Evolutionary conservation across 208 protist genomes (phyloP).

Genomic region (Leishmania aethiopica): DNA sequence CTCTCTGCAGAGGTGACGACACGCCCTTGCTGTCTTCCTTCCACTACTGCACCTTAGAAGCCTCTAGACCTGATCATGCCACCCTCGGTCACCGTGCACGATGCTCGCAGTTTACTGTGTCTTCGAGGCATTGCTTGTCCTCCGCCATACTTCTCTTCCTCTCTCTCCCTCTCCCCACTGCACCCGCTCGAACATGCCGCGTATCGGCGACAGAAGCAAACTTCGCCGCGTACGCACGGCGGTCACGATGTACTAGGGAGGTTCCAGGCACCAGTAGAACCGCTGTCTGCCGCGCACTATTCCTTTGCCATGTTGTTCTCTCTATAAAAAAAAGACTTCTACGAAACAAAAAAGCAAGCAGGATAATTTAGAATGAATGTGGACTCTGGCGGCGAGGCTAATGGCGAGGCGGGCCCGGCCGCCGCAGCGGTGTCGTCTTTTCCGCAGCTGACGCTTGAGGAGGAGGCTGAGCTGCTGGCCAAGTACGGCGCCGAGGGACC

Average conservation of each 20-base stretch:
- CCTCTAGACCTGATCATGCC: neutral
- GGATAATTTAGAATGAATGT: slow-evolving; percentile 20
- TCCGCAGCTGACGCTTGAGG: slow-evolving; percentile 39
- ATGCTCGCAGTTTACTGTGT: neutral
- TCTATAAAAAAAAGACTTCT: neutral
- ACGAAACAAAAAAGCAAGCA: too few species aligned
- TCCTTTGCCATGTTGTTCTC: neutral
- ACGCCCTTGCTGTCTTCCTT: neutral
- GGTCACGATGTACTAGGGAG: neutral
- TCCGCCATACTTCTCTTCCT: too few species aligned
- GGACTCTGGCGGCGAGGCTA: slow-evolving; percentile 4
- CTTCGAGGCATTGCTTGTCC: neutral
- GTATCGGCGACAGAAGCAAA: neutral
- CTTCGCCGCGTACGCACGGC: neutral
- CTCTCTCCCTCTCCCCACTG: neutral
- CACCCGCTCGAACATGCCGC: neutral
- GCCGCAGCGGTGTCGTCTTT: neutral
- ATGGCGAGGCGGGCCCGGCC: neutral
- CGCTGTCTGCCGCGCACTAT: neutral
- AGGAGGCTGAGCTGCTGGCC: slow-evolving; percentile 70
- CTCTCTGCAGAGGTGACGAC: neutral
- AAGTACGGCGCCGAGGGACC: slow-evolving; percentile 69
- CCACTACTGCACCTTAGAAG: neutral
- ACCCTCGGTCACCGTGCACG: too few species aligned
- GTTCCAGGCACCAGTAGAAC: neutral